Evolutionary conservation across 768 basidiomycete genomes (phyloP).

Genomic region (Ramaria sp.): DNA sequence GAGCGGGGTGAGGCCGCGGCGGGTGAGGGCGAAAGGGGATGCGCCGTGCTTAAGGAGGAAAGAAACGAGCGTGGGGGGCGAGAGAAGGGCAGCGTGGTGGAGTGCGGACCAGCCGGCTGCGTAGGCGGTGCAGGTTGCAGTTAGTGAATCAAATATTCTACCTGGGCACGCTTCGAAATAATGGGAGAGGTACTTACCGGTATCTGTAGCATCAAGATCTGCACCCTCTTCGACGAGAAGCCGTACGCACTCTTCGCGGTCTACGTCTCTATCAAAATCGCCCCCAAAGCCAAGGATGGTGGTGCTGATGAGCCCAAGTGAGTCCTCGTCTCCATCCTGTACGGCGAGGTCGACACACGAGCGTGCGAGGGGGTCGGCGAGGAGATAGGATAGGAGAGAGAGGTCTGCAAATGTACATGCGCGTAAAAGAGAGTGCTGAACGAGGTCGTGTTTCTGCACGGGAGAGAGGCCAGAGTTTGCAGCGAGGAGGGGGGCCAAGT

Average conservation of each 20-base stretch:
- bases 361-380: conserved; percentile 59
- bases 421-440: conserved; percentile 63
- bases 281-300: conserved; percentile 75
- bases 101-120: conserved; percentile 92
- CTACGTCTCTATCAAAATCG: conserved; percentile 74
- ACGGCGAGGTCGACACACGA: conserved; percentile 53
- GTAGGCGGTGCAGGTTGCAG: background rate
- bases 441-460: conserved; percentile 56
- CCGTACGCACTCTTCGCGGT: conserved; percentile 84
- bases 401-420: conserved; percentile 75
- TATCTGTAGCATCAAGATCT: conserved; percentile 47
- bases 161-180: too few species aligned
- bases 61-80: conserved; percentile 85
- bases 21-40: conserved; percentile 68
- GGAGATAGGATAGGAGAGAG: conserved; percentile 57
- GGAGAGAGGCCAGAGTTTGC: conserved; percentile 58
- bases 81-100: conserved; percentile 81
- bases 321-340: conserved; percentile 64
- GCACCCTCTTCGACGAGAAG: conserved; percentile 72
- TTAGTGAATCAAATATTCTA: too few species aligned
- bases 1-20: conserved; percentile 71
- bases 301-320: conserved; percentile 66
- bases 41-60: conserved; percentile 90
- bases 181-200: conserved; percentile 34
- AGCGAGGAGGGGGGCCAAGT: conserved; percentile 54